Evolutionary conservation across 139 green algal species (phyloP), one percentile per base, ranked within the genome.

Genomic region (Micractinium sp.): DNA sequence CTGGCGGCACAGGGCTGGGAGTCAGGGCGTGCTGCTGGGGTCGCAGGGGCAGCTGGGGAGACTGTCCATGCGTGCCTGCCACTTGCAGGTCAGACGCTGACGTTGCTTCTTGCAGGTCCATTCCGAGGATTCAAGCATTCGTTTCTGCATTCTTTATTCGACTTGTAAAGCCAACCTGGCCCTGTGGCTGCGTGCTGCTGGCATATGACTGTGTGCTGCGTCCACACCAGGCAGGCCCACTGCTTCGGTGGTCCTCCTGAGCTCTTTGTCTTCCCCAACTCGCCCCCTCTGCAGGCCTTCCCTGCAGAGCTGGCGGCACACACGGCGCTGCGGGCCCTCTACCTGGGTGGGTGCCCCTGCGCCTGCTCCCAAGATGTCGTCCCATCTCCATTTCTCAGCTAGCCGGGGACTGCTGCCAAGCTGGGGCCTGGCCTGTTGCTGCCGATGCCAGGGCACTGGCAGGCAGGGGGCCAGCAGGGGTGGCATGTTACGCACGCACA

Each of bases 241-340:
- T 73, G 22, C 2, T 20, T 73, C 16, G 63, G 7, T n/a, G 20
- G 22, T 73, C 14, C 27, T 77, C 27, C 29, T 14, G 20, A 33
- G 25, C 78, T 20, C 29, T 29, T 3, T 39, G n/a, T 31, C 13
- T 31, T 31, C 67, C 67, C 13, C 67, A 29, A 3, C 35, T 56
- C 4, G 12, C 1, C 35, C 29, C 5, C 75, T 23, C 80, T 39
- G 82, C 82, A 87, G 82, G 82, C 82, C 27, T 87, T 87, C 63
- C 82, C 82, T 18, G 69, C 82, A 47, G 82, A 87, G 66, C 82
- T 87, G 63, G 82, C 69, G 14, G 29, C 66, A 25, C 63, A 87
- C 38, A 80, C 82, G 9, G 35, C 82, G 13, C 63, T 87, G 36
- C 61, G 82, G 13, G 82, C 82, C 36, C 82, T 87, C 18, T 87